Base-by-base conservation (phyloP, 306 rosid genomes). In the Lathyrus tuberosus region DNA sequence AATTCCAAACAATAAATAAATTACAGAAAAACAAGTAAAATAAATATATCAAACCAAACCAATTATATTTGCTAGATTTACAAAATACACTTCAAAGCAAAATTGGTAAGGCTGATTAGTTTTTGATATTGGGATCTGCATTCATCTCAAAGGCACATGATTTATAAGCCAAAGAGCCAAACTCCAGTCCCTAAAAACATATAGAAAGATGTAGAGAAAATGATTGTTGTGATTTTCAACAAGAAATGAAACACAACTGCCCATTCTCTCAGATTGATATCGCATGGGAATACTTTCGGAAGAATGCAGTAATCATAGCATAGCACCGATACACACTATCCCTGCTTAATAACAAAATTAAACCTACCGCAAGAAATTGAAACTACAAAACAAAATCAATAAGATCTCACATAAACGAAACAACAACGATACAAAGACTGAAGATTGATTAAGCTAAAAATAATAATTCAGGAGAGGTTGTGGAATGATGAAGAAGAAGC, bases 251-350 rank as follows among this genome's bases (percentile, higher is more conserved):
- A 76, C 62, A 71, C 91, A 88, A 88, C 95, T 88, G 95, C 95
- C 95, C 91, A 86, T 20, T 86, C 63, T 86, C 88, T 82, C 91
- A 18, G 8, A 51, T 70, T 5, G 0, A 74, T 86, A 4, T 89
- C 11, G 91, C 91, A 83, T 77, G 89, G 79, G 83, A 86, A 89
- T 62, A 65, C 91, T 86, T 89, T 88, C 95, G 89, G 95, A 80
- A 80, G 79, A 70, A 81, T 77, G 89, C 95, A 84, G 14, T 67
- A 53, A 33, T 68, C 2, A 3, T 6, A 68, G 89, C 91, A 82
- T 81, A 68, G 80, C 47, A 86, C 95, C 91, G 89, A 88, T 88
- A 88, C 91, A 88, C 95, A 88, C 91, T 56, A 88, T 88, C 87
- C 77, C 89, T 73, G 95, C 95, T 24, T 1, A 26, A 5, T 28